phyloP scores from a whole-genome alignment of 2,329 filamentous ascomycete genomes.

The Calycina marina region DNA sequence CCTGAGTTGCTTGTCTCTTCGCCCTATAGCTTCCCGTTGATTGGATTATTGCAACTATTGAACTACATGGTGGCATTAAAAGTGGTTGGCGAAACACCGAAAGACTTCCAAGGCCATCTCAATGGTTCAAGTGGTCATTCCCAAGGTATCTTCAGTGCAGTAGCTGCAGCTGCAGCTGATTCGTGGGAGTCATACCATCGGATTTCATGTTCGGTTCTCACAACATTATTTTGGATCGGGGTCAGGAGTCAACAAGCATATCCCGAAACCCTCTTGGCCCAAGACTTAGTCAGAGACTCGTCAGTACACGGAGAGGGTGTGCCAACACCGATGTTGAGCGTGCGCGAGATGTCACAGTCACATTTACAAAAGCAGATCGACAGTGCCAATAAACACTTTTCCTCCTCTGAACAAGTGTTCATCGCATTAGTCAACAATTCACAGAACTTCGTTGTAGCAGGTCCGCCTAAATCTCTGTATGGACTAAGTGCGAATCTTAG shows the following conservation, averaged over 20 bases:
- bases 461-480: constrained; percentile 83
- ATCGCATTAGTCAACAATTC: constrained; percentile 93
- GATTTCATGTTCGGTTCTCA: constrained; percentile 62
- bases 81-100: constrained; percentile 72
- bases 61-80: constrained; percentile 90
- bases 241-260: constrained; percentile 90
- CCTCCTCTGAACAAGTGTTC: constrained; percentile 75
- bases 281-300: constrained; percentile 76
- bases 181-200: constrained; percentile 82
- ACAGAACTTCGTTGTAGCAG: constrained; percentile 87
- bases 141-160: constrained; percentile 84
- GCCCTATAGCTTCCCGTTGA: constrained; percentile 84
- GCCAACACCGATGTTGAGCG: constrained; percentile 91
- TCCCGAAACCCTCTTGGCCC: constrained; percentile 79
- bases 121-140: constrained; percentile 81
- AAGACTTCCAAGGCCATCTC: constrained; percentile 66
- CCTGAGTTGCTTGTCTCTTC: constrained; percentile 52
- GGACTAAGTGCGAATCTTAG: constrained; percentile 83
- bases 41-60: constrained; percentile 82
- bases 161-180: constrained; percentile 72
- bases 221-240: constrained; percentile 94
- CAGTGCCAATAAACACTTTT: constrained; percentile 85
- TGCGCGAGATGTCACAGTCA: constrained; percentile 71
- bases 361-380: constrained; percentile 86
- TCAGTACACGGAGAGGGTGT: constrained; percentile 78